phyloP scores from a whole-genome alignment of 106 monocot genomes.

The Alisma plantagoaquatica region DNA sequence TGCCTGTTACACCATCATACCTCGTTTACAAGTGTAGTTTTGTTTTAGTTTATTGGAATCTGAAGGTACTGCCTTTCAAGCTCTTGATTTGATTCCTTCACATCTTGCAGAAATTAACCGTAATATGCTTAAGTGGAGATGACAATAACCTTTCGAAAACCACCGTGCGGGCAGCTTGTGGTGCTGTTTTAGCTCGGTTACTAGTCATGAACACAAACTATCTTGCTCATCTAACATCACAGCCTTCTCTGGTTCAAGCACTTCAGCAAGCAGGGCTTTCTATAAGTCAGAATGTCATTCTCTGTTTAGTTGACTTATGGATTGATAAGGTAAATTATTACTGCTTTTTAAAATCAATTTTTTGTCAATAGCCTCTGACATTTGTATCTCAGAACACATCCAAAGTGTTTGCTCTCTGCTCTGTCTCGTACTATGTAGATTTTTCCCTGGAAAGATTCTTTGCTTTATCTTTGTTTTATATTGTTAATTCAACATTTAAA shows the following conservation, averaged over 20 bases:
- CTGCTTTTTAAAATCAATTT: no score
- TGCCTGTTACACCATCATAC: no score
- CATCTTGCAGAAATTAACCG: slow-evolving; percentile 56
- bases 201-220: slow-evolving; percentile 86
- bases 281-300: slow-evolving; percentile 61
- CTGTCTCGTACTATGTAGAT: no score
- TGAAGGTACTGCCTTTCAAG: neutral
- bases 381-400: neutral
- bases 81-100: slow-evolving; percentile 3
- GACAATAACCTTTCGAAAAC: slow-evolving; percentile 55
- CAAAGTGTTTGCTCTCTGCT: no score
- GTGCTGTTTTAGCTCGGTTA: slow-evolving; percentile 79
- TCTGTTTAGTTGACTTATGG: slow-evolving; percentile 85
- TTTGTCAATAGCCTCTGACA: neutral
- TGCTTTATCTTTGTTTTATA: no score
- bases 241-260: slow-evolving; percentile 39
- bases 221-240: slow-evolving; percentile 69
- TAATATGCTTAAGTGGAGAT: slow-evolving; percentile 64
- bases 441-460: no score
- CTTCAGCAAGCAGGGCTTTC: slow-evolving; percentile 74
- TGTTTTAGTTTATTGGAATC: neutral
- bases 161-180: slow-evolving; percentile 56
- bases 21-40: neutral
- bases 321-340: slow-evolving; percentile 64
- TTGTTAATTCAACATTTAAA: no score